phyloP scores from a whole-genome alignment of 1,139 yeast genomes.

The Pneumocystis jirovecii region DNA sequence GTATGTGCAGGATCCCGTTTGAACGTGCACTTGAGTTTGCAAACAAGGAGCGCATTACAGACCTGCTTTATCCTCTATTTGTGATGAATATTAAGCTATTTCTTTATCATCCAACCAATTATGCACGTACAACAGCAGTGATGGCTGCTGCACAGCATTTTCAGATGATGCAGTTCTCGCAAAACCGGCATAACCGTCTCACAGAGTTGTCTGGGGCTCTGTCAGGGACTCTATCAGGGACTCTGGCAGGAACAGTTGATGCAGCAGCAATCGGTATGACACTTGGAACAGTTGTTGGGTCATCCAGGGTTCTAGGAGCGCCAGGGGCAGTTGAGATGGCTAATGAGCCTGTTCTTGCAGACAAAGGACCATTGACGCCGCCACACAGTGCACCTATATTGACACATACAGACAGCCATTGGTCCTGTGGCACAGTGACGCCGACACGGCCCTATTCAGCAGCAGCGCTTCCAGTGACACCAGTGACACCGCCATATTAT shows the following conservation, averaged over 20 bases:
- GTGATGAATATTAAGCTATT: conserved; percentile 59
- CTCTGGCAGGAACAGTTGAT: too few species aligned
- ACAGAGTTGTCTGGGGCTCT: background rate
- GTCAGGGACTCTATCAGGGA: background rate
- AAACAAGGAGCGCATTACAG: conserved; percentile 75
- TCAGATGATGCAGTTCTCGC: conserved; percentile 15
- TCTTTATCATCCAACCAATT: conserved; percentile 18
- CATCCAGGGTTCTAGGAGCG: too few species aligned
- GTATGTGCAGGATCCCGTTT: conserved; percentile 45
- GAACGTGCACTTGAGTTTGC: conserved; percentile 88
- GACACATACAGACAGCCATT: background rate
- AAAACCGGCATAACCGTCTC: background rate
- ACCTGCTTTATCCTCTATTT: conserved; percentile 70
- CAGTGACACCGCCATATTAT: background rate
- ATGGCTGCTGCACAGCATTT: conserved; percentile 24
- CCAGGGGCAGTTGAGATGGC: too few species aligned
- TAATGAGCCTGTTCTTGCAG: too few species aligned
- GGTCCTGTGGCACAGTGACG: background rate
- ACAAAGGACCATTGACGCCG: background rate
- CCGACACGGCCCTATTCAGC: background rate
- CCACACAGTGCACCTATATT: background rate
- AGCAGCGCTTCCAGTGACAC: background rate
- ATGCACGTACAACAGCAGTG: conserved; percentile 26
- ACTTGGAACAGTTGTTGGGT: too few species aligned
- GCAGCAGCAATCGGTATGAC: too few species aligned